Conservation (phyloP, 2,329 filamentous ascomycete species). For the Capronia coronata region DNA sequence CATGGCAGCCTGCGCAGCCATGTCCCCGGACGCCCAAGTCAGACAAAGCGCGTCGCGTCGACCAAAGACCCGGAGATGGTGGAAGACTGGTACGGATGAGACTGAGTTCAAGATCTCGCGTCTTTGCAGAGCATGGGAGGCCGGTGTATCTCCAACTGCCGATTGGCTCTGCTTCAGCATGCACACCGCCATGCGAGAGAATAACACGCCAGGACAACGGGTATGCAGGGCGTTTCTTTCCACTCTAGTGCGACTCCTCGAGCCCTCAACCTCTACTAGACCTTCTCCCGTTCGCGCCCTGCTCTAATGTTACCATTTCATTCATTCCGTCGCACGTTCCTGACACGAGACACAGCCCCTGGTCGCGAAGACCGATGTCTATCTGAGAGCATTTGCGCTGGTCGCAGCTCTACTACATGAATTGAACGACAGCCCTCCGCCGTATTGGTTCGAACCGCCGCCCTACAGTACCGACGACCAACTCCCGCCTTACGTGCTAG, state of each 20-base stretch:
- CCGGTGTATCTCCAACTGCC: slow-evolving; percentile 28
- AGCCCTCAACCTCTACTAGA: slow-evolving; percentile 8
- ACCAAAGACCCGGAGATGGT: slow-evolving; percentile 37
- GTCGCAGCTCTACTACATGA: slow-evolving; percentile 26
- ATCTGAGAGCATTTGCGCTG: slow-evolving; percentile 26
- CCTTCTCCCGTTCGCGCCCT: not conserved
- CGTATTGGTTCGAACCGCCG: slow-evolving; percentile 33
- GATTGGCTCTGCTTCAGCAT: slow-evolving; percentile 30
- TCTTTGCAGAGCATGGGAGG: slow-evolving; percentile 30
- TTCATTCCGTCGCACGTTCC: slow-evolving; percentile 1
- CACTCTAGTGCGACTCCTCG: slow-evolving; percentile 20
- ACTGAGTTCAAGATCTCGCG: slow-evolving; percentile 31
- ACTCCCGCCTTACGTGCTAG: slow-evolving; percentile 42
- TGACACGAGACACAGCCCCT: slow-evolving; percentile 15
- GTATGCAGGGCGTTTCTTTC: slow-evolving; percentile 26
- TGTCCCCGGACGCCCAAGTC: slow-evolving; percentile 37
- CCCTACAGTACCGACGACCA: slow-evolving; percentile 42
- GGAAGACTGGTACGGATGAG: slow-evolving; percentile 44
- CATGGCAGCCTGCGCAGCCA: slow-evolving; percentile 44
- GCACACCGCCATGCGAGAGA: slow-evolving; percentile 27
- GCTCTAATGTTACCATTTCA: not conserved
- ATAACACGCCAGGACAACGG: slow-evolving; percentile 25
- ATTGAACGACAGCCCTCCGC: slow-evolving; percentile 14
- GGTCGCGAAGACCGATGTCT: slow-evolving; percentile 10
- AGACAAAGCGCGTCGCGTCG: slow-evolving; percentile 38